Percentiles rank a stretch among this genome's conserved stretches.
Evolutionary conservation across 1,284 basidiomycete genomes (phyloP).

Genomic region (Fomitopsis schrenkii): DNA sequence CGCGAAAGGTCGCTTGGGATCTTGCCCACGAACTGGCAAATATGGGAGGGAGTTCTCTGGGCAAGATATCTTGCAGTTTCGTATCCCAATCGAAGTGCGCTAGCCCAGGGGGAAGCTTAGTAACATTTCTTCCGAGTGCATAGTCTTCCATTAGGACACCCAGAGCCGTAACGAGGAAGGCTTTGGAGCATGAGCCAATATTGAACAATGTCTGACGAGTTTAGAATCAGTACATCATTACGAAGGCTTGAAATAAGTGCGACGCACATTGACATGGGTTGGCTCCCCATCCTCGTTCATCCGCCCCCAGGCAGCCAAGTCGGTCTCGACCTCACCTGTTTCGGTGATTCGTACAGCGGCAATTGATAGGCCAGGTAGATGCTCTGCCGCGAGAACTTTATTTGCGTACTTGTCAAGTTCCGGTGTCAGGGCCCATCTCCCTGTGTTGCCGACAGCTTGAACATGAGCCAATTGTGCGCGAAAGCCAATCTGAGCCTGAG

Average conservation of each 20-base stretch:
- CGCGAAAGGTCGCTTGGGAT: conserved; percentile 32
- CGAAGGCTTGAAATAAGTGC: no score
- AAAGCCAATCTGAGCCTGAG: no score
- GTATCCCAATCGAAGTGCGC: conserved; percentile 23
- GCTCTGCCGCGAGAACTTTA: not conserved
- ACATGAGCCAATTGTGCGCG: no score
- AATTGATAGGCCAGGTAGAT: not conserved
- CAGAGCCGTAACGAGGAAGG: conserved; percentile 34
- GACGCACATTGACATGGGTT: not conserved
- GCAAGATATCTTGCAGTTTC: conserved; percentile 35
- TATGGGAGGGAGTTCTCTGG: conserved; percentile 28
- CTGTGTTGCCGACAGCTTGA: not conserved
- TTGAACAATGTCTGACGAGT: conserved; percentile 32
- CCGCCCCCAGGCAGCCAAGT: conserved; percentile 23
- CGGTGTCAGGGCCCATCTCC: not conserved
- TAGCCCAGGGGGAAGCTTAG: conserved; percentile 10
- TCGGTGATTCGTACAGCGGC: not conserved
- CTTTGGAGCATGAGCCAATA: conserved; percentile 43
- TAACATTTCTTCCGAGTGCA: conserved; percentile 13
- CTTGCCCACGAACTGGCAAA: conserved; percentile 31
- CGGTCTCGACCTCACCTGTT: conserved; percentile 3
- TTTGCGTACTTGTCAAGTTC: not conserved
- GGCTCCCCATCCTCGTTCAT: conserved; percentile 27
- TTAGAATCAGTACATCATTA: not conserved
- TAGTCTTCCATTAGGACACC: conserved; percentile 28